Evolutionary conservation across 306 rosid genomes (phyloP), one percentile per base, ranked within the genome.

Genomic region (Casuarina cunninghamiana): DNA sequence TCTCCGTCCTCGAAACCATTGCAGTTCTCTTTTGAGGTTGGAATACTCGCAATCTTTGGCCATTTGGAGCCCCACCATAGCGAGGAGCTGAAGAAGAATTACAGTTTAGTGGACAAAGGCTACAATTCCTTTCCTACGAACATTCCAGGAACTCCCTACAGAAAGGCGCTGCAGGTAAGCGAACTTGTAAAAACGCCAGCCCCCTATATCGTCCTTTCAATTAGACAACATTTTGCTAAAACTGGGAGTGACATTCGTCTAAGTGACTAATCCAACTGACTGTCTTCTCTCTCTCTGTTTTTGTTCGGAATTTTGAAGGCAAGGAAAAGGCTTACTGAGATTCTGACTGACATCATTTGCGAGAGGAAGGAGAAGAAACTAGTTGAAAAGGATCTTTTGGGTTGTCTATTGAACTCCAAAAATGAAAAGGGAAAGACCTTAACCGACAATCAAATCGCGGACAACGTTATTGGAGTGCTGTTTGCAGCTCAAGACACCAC

Each of bases 401-500:
- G 89, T 0, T 88, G 90, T 82, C 66, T 95, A 3, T 17, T 92
- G 86, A 87, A 84, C 75, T 88, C 91, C 78, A 89, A 61, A 71
- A 81, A 91, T 46, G 90, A 84, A 53, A 83, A 78, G 2, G 96
- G 91, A 26, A 78, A 83, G 79, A 80, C 53, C 21, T 82, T 95
- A 54, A 88, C 74, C 6, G 91, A 91, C 62, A 89, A 90, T 37
- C 89, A 92, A 83, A 92, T 95, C 37, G 90, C 88, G 10, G 98
- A 92, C 84, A 94, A 94, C 83, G 85, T 92, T 48, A 92, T 94
- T 68, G 98, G 97, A 46, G 97, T 92, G 57, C 84, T 95, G 38
- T 95, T 95, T 81, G 98, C 98, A 71, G 97, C 98, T 75, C 95
- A 87, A 53, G 98, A 95, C 82, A 95, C 98, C 10, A 95, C 98